Conservation (phyloP, 495 filamentous ascomycete species). For the Aspergillus conjunctus region DNA sequence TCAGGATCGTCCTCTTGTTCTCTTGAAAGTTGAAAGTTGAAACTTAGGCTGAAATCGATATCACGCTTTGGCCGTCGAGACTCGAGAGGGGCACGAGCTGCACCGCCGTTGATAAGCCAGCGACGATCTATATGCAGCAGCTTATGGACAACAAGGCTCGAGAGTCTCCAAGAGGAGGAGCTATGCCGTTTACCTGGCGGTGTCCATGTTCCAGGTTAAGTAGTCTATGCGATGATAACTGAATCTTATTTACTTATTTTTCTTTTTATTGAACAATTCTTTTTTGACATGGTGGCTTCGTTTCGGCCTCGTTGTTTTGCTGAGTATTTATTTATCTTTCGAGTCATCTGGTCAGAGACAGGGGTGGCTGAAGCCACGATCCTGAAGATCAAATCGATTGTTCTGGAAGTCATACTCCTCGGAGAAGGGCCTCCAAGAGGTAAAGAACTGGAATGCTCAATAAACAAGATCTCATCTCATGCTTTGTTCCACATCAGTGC, state of each 20-base stretch:
- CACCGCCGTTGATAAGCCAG: neutral
- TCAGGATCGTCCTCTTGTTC: neutral
- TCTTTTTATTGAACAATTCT: neutral
- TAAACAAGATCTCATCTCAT: neutral
- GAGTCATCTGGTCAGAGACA: neutral
- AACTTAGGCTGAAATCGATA: too few species aligned
- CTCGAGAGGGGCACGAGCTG: neutral
- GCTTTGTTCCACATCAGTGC: neutral
- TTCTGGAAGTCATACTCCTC: constrained; percentile 18
- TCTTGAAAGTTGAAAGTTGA: neutral
- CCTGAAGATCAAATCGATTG: constrained; percentile 12
- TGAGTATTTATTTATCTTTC: neutral
- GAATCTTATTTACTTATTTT: neutral
- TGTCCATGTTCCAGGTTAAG: constrained; percentile 10
- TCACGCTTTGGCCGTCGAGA: too few species aligned
- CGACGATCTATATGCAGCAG: neutral
- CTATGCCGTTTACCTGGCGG: constrained; percentile 9
- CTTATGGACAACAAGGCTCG: neutral
- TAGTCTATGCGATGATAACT: constrained; percentile 2
- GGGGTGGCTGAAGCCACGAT: constrained; percentile 10
- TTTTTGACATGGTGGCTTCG: neutral
- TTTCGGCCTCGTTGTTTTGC: too few species aligned
- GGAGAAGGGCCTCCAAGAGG: neutral
- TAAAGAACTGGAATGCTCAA: neutral
- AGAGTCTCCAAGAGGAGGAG: neutral